Evolutionary conservation across 2,329 filamentous ascomycete species (phyloP).

Genomic region (Fusarium miscanthi): DNA sequence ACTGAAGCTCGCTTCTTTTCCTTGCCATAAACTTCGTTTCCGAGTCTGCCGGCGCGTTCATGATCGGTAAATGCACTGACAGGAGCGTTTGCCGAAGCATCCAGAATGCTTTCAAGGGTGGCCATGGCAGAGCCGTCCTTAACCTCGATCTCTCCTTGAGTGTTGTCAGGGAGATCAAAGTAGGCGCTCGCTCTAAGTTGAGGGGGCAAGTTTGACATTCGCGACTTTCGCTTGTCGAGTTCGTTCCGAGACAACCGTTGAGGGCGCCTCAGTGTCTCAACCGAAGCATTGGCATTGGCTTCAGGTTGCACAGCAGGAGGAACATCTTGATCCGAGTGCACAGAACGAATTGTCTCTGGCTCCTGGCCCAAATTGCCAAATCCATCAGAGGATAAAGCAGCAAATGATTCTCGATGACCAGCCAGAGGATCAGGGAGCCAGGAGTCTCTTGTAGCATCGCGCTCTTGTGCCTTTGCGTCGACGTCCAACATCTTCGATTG

Average conservation of each 20-base stretch:
- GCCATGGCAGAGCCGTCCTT: conserved; percentile 86
- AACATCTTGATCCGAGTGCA: conserved; percentile 29
- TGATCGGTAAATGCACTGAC: conserved; percentile 94
- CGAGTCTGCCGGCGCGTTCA: conserved; percentile 80
- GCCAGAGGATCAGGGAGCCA: conserved; percentile 62
- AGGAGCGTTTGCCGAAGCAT: conserved; percentile 88
- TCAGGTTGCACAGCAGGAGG: conserved; percentile 28
- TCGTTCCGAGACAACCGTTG: conserved; percentile 49
- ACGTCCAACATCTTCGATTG: conserved; percentile 38
- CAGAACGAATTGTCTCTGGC: conserved; percentile 28
- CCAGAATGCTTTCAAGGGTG: conserved; percentile 90
- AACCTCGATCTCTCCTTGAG: conserved; percentile 63
- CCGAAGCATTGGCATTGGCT: conserved; percentile 24
- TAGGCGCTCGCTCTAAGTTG: conserved; percentile 91
- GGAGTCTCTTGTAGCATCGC: conserved; percentile 42
- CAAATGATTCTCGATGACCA: conserved; percentile 52
- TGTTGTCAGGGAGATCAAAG: conserved; percentile 76
- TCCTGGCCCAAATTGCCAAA: conserved; percentile 34
- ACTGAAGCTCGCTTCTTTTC: conserved; percentile 62
- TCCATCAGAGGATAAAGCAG: conserved; percentile 47
- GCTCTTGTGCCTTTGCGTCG: conserved; percentile 13
- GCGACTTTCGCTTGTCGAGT: conserved; percentile 50
- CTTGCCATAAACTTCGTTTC: conserved; percentile 78
- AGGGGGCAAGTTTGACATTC: conserved; percentile 70
- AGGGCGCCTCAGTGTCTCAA: conserved; percentile 48